These are phyloP conservation scores for Globisporangium splendens DNA, from an alignment of 352 stramenopile species.

Conservation along the genomic window DNA sequence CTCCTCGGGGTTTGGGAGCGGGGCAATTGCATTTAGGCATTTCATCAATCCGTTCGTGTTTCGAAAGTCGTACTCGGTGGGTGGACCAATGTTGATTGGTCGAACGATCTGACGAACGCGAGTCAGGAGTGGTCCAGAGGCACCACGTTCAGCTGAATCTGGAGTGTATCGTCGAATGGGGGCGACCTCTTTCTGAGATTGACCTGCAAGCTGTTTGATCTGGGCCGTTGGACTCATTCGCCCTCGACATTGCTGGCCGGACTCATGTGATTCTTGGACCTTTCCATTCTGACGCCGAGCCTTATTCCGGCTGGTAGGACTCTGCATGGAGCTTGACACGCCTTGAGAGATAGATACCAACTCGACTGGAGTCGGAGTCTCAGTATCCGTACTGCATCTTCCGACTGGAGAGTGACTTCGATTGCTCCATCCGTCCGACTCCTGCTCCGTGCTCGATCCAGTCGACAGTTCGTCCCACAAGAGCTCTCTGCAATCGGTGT, in stretches of 20 bases:
- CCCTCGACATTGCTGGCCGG: constrained; percentile 3
- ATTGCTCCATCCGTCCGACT: constrained; percentile 18
- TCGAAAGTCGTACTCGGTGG: constrained; percentile 73
- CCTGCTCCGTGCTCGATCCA: constrained; percentile 29
- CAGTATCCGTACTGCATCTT: neutral
- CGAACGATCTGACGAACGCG: constrained; percentile 54
- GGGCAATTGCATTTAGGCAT: constrained; percentile 65
- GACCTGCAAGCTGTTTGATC: constrained; percentile 1
- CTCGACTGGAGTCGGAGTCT: neutral
- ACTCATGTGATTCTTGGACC: neutral
- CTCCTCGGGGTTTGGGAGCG: constrained; percentile 49
- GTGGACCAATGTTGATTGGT: constrained; percentile 46
- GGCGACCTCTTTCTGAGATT: neutral
- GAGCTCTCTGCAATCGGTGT: constrained; percentile 16
- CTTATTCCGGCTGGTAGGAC: neutral
- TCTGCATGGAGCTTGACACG: neutral
- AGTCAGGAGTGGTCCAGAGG: constrained; percentile 11
- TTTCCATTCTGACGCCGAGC: neutral
- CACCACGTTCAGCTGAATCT: neutral
- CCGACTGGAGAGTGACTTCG: constrained; percentile 15
- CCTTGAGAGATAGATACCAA: neutral
- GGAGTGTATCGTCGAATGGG: neutral
- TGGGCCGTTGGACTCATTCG: constrained; percentile 7
- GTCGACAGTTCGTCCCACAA: constrained; percentile 45
- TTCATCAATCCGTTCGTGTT: constrained; percentile 83